Base-by-base conservation (phyloP, 345 rosid genomes). In the Psidium friedrichsthalianum region DNA sequence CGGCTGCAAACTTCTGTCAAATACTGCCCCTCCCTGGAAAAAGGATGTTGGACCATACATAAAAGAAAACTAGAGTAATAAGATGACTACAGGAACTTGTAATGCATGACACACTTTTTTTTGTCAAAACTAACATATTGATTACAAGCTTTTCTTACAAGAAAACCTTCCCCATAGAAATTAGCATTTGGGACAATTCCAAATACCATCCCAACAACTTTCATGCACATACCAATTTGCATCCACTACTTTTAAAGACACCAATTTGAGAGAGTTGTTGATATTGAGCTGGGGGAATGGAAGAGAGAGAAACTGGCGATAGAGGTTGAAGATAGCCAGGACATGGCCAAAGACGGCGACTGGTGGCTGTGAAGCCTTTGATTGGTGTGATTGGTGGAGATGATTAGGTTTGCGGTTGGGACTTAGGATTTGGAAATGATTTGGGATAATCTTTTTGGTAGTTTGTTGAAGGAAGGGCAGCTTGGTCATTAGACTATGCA, bases 1-100 rank as follows among this genome's bases (percentile, higher is more conserved):
- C 74, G 99, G 98, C 92, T 96, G 98, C 90, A 95, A 88, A 86
- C 91, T 87, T 93, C 91, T 93, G 57, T 92, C 95, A 87, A 95
- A 89, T 88, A 94, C 90, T 57, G 93, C 94, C 80, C 99, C 98
- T 85, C 86, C 93, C 99, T 97, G 90, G 29, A 86, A 88, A 88
- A 86, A 86, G 84, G 82, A 47, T 51, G 44, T 27, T 57, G 76
- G 51, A 56, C 24, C 29, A 76, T 15, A 1, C 25, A 16, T 14
- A 47, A 40, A 8, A 74, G 22, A 16, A 25, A 44, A 47, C 24
- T 12, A 55, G 53, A 22, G 21, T 13, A 22, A 74, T 5, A 76
- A 51, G 16, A 76, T 55, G 40, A 54, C 57, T 36, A 74, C 5
- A 53, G 56, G 42, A 3, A 54, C 24, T 27, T 13, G 32, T 27